These are phyloP conservation scores for Clavispora vitiphila DNA, from an alignment of 805 yeast species.

Conservation along the genomic window DNA sequence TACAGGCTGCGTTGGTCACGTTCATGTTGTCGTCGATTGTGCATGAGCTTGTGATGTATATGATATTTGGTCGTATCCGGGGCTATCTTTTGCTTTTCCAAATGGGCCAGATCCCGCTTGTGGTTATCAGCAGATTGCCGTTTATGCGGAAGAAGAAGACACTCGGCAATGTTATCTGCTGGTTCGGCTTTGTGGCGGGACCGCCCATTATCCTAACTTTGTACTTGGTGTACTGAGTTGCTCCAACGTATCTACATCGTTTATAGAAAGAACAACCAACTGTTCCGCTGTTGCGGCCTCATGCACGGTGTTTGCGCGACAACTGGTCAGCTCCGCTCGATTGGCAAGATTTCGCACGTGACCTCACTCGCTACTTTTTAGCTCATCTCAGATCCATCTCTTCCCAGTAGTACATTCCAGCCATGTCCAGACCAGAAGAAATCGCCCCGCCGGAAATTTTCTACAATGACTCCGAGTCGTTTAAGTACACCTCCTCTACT, in stretches of 20 bases:
- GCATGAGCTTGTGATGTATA: conserved; percentile 92
- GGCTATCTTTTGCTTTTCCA: conserved; percentile 79
- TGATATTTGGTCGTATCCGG: conserved; percentile 71
- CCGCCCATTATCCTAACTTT: conserved; percentile 85
- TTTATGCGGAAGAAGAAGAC: conserved; percentile 51
- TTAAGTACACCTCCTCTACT: conserved; percentile 85
- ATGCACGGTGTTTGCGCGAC: too few relatives aligned
- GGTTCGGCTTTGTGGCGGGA: conserved; percentile 88
- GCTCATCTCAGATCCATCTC: conserved; percentile 2
- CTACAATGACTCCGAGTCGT: conserved; percentile 85
- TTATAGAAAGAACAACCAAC: too few relatives aligned
- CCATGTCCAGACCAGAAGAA: conserved; percentile 94
- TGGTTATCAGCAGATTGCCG: conserved; percentile 55
- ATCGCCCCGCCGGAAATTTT: conserved; percentile 95
- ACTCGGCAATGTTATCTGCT: conserved; percentile 77
- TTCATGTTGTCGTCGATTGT: conserved; percentile 74
- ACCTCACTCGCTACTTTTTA: background rate
- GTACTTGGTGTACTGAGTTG: conserved; percentile 57
- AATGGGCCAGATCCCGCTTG: conserved; percentile 82
- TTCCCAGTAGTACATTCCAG: background rate
- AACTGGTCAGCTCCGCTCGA: too few relatives aligned
- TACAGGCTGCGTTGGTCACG: conserved; percentile 69
- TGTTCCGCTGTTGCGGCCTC: too few relatives aligned
- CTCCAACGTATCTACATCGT: too few relatives aligned
- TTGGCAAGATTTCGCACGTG: background rate